Evolutionary conservation across 2,329 filamentous ascomycete genomes (phyloP).

Genomic region (Exophiala sideris): DNA sequence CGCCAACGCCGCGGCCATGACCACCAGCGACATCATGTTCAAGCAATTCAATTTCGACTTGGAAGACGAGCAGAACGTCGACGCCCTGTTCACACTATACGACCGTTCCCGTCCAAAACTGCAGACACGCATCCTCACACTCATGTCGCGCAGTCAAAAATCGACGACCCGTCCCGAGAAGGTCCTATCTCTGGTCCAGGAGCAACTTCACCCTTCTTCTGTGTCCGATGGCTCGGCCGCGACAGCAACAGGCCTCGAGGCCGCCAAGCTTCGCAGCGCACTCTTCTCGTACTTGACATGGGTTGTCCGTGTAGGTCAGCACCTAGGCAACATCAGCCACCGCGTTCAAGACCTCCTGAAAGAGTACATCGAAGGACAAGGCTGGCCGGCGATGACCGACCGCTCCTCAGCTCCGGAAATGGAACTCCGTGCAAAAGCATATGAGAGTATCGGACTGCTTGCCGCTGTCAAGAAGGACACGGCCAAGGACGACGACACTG

Average conservation of each 20-base stretch:
- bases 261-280: conserved; percentile 73
- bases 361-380: conserved; percentile 72
- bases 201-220: conserved; percentile 55
- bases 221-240: neutral
- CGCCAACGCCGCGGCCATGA: conserved; percentile 73
- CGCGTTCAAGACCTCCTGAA: conserved; percentile 62
- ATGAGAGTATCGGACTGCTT: conserved; percentile 85
- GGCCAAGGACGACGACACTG: conserved; percentile 49
- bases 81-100: conserved; percentile 69
- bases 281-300: conserved; percentile 85
- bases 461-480: conserved; percentile 55
- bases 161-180: conserved; percentile 67
- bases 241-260: conserved; percentile 61
- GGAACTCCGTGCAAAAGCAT: conserved; percentile 72
- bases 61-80: conserved; percentile 63
- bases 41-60: conserved; percentile 70
- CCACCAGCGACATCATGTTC: conserved; percentile 83
- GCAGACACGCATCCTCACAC: conserved; percentile 69
- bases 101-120: conserved; percentile 67
- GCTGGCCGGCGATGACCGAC: conserved; percentile 69
- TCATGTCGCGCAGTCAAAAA: conserved; percentile 72
- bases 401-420: conserved; percentile 58
- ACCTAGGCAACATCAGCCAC: conserved; percentile 64
- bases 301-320: conserved; percentile 70
- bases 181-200: conserved; percentile 66